phyloP scores from a whole-genome alignment of 2,329 filamentous ascomycete species.

The Cercospora janseana region DNA sequence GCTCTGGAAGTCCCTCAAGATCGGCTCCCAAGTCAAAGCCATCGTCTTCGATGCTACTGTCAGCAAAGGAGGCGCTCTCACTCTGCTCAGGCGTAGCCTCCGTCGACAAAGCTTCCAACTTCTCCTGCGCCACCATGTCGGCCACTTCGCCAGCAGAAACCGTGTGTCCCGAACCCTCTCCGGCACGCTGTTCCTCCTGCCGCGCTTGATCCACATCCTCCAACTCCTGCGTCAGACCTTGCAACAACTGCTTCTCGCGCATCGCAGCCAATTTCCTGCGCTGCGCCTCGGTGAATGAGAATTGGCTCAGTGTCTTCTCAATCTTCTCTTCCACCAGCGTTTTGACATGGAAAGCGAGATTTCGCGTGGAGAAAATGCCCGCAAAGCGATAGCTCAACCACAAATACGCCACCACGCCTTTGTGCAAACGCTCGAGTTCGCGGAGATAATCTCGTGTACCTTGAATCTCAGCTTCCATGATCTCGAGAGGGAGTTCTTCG shows the following conservation, averaged over 20 bases:
- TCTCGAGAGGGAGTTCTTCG: constrained; percentile 65
- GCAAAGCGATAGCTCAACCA: constrained; percentile 91
- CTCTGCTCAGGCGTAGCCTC: not conserved
- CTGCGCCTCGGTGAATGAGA: constrained; percentile 47
- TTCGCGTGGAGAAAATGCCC: constrained; percentile 73
- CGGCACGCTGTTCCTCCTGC: not conserved
- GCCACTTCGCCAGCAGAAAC: constrained; percentile 6
- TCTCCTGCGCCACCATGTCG: constrained; percentile 14
- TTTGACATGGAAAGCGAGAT: constrained; percentile 77
- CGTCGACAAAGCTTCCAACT: constrained; percentile 13
- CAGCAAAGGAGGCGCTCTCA: no score
- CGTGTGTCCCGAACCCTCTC: not conserved
- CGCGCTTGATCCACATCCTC: constrained; percentile 30
- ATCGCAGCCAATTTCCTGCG: constrained; percentile 31
- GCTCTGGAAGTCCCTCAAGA: constrained; percentile 9
- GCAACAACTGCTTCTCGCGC: constrained; percentile 32
- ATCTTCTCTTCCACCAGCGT: constrained; percentile 73
- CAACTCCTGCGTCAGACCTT: constrained; percentile 32
- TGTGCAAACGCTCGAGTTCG: constrained; percentile 74
- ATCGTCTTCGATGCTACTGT: not conserved
- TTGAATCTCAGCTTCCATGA: constrained; percentile 60
- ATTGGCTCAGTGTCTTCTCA: constrained; percentile 58
- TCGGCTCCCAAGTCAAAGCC: constrained; percentile 12
- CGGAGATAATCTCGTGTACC: constrained; percentile 59
- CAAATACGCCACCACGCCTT: constrained; percentile 77